Evolutionary conservation across 257 asterid genomes (phyloP).

Genomic region (Scutellaria galericulata): DNA sequence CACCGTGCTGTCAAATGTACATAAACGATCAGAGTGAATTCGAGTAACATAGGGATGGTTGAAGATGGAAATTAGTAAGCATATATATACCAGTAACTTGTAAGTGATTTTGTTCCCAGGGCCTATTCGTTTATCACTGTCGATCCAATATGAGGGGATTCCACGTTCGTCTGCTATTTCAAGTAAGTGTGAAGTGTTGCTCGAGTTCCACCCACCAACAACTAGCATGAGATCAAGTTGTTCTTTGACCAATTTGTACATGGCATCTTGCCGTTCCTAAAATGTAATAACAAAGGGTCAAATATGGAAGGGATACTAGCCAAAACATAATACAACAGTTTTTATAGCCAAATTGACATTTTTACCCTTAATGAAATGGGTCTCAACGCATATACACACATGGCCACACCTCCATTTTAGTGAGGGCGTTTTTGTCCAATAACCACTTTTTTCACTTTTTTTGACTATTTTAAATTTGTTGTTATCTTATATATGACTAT

Average conservation of each 20-base stretch:
- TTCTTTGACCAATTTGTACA: conserved; percentile 89
- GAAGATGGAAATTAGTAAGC: conserved; percentile 2
- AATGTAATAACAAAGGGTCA: conserved; percentile 20
- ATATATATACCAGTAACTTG: conserved; percentile 68
- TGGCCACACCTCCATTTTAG: too few species aligned
- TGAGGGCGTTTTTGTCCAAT: too few species aligned
- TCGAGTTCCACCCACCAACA: conserved; percentile 97
- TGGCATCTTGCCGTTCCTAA: conserved; percentile 99
- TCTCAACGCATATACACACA: too few species aligned
- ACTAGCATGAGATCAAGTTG: conserved; percentile 83
- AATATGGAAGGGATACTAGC: not conserved
- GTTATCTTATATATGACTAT: too few species aligned
- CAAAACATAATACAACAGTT: not conserved
- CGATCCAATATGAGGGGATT: conserved; percentile 94
- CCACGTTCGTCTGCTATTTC: conserved; percentile 90
- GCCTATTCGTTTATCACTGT: conserved; percentile 78
- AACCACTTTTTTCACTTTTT: too few species aligned
- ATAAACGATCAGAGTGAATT: not conserved
- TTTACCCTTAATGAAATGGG: too few species aligned
- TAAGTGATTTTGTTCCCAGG: conserved; percentile 82
- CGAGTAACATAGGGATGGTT: not conserved
- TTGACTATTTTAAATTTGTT: too few species aligned
- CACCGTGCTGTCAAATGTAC: conserved; percentile 74
- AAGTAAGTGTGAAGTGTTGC: conserved; percentile 91
- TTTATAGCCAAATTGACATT: too few species aligned